These are phyloP conservation scores for Tolypocladium inflatum DNA, from an alignment of 2,329 filamentous ascomycete species.

Conservation along the genomic window DNA sequence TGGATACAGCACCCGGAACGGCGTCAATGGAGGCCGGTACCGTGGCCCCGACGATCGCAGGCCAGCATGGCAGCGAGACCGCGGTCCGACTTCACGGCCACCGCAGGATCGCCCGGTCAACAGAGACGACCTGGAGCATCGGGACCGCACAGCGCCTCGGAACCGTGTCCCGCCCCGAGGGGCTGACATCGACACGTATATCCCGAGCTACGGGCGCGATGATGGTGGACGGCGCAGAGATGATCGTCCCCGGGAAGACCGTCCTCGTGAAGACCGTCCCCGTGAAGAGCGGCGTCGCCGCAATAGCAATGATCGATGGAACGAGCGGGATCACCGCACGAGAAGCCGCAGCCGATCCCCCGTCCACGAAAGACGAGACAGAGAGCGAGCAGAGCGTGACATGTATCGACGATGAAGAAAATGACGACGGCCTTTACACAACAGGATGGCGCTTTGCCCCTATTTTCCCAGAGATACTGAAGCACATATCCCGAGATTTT, in stretches of 20 bases:
- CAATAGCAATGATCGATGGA: conserved; percentile 24
- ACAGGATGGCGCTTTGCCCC: background rate
- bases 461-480: background rate
- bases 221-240: conserved; percentile 23
- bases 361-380: conserved; percentile 26
- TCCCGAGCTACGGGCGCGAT: conserved; percentile 34
- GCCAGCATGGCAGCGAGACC: conserved; percentile 47
- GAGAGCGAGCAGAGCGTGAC: conserved; percentile 36
- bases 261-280: conserved; percentile 2
- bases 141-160: conserved; percentile 28
- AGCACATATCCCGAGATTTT: background rate
- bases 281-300: conserved; percentile 22
- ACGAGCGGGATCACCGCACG: conserved; percentile 30
- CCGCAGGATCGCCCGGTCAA: conserved; percentile 24
- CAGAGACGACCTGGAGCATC: conserved; percentile 26
- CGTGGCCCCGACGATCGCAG: conserved; percentile 34
- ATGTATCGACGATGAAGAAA: conserved; percentile 37
- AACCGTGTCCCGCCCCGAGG: conserved; percentile 19
- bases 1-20: conserved; percentile 37
- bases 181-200: conserved; percentile 39
- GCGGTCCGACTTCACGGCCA: conserved; percentile 39
- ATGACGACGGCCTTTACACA: background rate
- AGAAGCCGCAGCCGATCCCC: conserved; percentile 31
- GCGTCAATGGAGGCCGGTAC: conserved; percentile 36
- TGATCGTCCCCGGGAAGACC: conserved; percentile 15